phyloP scores from a whole-genome alignment of 1,284 basidiomycete species.

The Rhodotorula mucilaginosa region DNA sequence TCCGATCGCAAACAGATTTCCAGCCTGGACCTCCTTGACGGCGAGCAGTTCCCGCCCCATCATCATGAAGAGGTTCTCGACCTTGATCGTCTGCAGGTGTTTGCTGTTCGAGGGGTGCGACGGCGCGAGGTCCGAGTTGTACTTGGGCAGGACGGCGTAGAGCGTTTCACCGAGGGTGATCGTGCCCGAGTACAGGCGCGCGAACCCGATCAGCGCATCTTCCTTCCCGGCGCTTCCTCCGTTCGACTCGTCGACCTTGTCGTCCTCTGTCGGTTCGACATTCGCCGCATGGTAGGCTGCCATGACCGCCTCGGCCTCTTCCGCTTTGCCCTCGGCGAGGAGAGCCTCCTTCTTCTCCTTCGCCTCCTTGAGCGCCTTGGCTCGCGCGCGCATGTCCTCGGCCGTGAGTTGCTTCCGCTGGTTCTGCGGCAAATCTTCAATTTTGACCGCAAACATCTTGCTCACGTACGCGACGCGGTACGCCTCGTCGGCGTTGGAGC shows the following conservation, averaged over 20 bases:
- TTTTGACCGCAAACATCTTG: slow-evolving; percentile 94
- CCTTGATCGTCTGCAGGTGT: slow-evolving; percentile 62
- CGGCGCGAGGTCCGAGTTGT: slow-evolving; percentile 65
- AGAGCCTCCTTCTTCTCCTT: slow-evolving; percentile 45
- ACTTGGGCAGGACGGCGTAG: slow-evolving; percentile 84
- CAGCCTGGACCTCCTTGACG: slow-evolving; percentile 81
- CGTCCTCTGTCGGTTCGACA: not conserved
- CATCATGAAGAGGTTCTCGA: slow-evolving; percentile 88
- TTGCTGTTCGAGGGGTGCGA: slow-evolving; percentile 68
- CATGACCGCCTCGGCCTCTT: slow-evolving; percentile 14
- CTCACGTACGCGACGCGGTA: slow-evolving; percentile 84
- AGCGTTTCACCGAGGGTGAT: slow-evolving; percentile 66
- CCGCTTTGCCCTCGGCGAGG: slow-evolving; percentile 43
- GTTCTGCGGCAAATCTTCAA: slow-evolving; percentile 78
- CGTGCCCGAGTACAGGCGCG: slow-evolving; percentile 87
- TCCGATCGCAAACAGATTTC: slow-evolving; percentile 90
- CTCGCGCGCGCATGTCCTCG: slow-evolving; percentile 74
- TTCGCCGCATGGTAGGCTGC: not conserved
- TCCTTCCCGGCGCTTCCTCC: slow-evolving; percentile 6
- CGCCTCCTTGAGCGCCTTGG: slow-evolving; percentile 49
- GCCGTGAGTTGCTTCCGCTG: slow-evolving; percentile 74
- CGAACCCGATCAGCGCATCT: slow-evolving; percentile 72
- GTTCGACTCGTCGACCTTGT: slow-evolving; percentile 1
- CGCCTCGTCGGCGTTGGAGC: slow-evolving; percentile 59
- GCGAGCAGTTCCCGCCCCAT: slow-evolving; percentile 92